A percentile compares a stretch with the other conserved stretches of the same genome.
Conservation (phyloP, 768 basidiomycete genomes). For the Asterophora lycoperdoides region DNA sequence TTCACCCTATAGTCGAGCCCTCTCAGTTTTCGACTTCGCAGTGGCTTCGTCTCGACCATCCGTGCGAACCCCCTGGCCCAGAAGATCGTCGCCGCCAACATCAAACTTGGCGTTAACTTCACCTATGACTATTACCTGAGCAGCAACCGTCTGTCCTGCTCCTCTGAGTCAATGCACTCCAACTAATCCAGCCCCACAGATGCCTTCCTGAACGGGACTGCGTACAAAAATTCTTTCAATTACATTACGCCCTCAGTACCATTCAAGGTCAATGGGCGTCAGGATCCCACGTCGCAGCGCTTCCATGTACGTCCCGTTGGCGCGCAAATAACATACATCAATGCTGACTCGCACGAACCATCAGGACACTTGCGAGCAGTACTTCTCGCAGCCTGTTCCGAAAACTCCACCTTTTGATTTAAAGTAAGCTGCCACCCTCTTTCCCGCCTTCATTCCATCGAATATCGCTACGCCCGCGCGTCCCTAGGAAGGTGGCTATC, state of each 20-base stretch:
- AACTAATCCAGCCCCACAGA: slow-evolving; percentile 22
- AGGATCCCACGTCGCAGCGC: slow-evolving; percentile 43
- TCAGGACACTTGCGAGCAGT: slow-evolving; percentile 41
- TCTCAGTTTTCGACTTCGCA: slow-evolving; percentile 15
- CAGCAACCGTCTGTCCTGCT: slow-evolving; percentile 43
- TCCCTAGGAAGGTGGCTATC: slow-evolving; percentile 39
- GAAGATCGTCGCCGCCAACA: slow-evolving; percentile 52
- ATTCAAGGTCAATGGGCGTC: slow-evolving; percentile 38
- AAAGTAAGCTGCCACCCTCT: slow-evolving; percentile 25
- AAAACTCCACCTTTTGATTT: slow-evolving; percentile 43
- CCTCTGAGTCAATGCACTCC: neutral
- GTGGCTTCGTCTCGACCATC: slow-evolving; percentile 52
- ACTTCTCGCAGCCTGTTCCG: slow-evolving; percentile 37
- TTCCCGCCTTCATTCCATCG: neutral
- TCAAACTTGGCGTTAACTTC: slow-evolving; percentile 37
- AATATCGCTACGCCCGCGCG: neutral
- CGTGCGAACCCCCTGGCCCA: slow-evolving; percentile 56
- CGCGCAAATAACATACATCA: neutral
- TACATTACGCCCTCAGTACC: slow-evolving; percentile 42
- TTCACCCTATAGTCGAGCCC: neutral
- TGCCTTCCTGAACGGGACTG: slow-evolving; percentile 45
- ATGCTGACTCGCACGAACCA: neutral
- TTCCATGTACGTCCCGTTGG: slow-evolving; percentile 37
- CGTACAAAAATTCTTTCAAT: slow-evolving; percentile 34
- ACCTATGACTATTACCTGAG: slow-evolving; percentile 40